Base-by-base conservation (phyloP, 441 rosid species). In the Francoa sonchifolia region DNA sequence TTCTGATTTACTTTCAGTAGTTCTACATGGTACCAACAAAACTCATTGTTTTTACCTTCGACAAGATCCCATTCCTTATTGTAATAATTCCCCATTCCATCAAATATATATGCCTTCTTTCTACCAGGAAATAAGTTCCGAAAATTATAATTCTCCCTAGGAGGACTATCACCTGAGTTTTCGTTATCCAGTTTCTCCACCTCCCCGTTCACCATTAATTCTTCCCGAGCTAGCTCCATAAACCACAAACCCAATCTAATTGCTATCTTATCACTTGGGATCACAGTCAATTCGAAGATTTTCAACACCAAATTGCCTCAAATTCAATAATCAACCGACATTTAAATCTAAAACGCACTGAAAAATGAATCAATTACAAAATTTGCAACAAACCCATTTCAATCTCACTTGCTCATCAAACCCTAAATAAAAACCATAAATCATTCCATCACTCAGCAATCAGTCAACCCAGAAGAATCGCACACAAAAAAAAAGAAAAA, bases 11-110 rank as follows among this genome's bases (percentile, higher is more conserved):
- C 79, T 67, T 71, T 85, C 1, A 89, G 95, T 47, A 89, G 71
- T 23, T 89, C 97, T 0, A 82, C 80, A 63, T 89, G 94, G 57
- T 89, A 84, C 98, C 98, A 85, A 62, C 92, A 81, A 54, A 89
- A 89, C 67, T 89, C 89, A 12, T 53, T 55, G 12, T 72, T 86
- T 6, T 19, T 57, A 20, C 92, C 94, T 61, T 85, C 80, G 1
- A 68, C 44, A 32, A 89, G 83, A 69, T 82, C 77, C 96, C 96
- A 89, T 42, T 72, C 92, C 51, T 77, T 85, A 19, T 59, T 61
- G 46, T 50, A 79, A 59, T 63, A 89, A 5, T 61, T 73, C 5
- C 97, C 97, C 31, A 32, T 18, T 21, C 97, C 94, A 38, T 85
- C 95, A 47, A 89, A 89, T 47, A 71, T 77, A 27, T 89, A 89